A percentile compares a stretch with the other conserved stretches of the same genome.
Conservation (phyloP, 1,284 basidiomycete species). For the Megacollybia platyphylla region DNA sequence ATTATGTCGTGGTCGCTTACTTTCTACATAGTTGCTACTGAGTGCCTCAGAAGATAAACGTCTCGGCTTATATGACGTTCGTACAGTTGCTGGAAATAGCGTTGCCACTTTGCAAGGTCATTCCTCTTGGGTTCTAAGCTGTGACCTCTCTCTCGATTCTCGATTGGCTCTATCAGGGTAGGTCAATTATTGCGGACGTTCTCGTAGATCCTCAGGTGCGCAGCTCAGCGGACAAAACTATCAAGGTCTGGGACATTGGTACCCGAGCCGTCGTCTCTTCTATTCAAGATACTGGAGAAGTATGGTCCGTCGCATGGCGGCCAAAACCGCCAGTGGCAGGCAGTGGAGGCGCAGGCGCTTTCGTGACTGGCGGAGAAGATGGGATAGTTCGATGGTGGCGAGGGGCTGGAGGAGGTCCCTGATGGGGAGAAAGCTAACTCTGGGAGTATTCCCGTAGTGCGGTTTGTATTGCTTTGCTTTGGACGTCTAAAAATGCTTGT, state of each 20-base stretch:
- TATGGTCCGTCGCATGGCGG: constrained; percentile 81
- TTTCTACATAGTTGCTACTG: constrained; percentile 48
- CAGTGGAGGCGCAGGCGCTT: constrained; percentile 46
- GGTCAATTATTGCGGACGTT: constrained; percentile 17
- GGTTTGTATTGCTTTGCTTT: too few relatives aligned
- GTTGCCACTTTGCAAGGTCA: constrained; percentile 78
- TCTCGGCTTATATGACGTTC: constrained; percentile 77
- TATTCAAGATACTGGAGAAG: constrained; percentile 64
- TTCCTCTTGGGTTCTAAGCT: constrained; percentile 75
- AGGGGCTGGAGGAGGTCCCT: constrained; percentile 33
- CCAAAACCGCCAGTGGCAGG: constrained; percentile 36
- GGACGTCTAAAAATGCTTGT: too few relatives aligned
- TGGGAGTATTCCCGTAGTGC: too few relatives aligned
- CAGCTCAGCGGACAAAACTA: constrained; percentile 74
- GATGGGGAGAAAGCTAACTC: too few relatives aligned
- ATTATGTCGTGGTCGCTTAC: constrained; percentile 1
- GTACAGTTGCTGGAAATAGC: constrained; percentile 53
- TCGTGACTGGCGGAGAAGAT: constrained; percentile 75
- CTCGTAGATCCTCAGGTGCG: constrained; percentile 1
- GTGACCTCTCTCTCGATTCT: constrained; percentile 70
- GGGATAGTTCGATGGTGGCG: constrained; percentile 69
- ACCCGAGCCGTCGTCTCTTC: constrained; percentile 70
- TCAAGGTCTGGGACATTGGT: constrained; percentile 82
- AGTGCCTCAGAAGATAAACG: constrained; percentile 84
- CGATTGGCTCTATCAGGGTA: constrained; percentile 71